Evolutionary conservation across 345 rosid genomes (phyloP), one percentile per base, ranked within the genome.

Genomic region (Geranium brycei): DNA sequence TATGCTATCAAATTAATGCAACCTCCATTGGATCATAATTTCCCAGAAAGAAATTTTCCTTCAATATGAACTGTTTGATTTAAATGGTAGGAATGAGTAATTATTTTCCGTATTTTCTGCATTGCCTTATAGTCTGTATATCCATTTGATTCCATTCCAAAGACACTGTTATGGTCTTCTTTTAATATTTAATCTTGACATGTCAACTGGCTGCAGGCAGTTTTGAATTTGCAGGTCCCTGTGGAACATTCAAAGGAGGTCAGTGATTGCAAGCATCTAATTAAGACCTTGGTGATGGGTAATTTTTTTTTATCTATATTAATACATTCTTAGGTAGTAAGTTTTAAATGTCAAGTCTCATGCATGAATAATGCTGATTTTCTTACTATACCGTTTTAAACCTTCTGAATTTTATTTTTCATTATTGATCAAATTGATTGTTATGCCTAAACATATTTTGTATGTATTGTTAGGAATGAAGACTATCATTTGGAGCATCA

Each of bases 201-300:
- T 47, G 64, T 63, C 60, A 13, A 59, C 61, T 74, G 66, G 68
- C 71, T 79, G 91, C 99, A 93, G 99, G 97, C 99, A 63, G 97
- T 93, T 80, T 69, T 93, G 66, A 88, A 93, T 74, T 68, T 90
- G 85, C 99, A 93, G 87, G 92, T 88, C 66, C 95, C 99, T 5
- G 82, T 82, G 59, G 99, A 93, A 72, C 99, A 90, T 85, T 86
- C 96, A 31, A 93, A 93, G 84, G 99, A 93, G 81, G 95, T 93
- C 68, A 88, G 81, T 84, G 99, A 93, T 69, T 90, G 95, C 71
- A 93, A 93, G 76, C 87, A 85, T 80, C 79, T 93, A 77, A 90
- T 93, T 73, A 93, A 84, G 92, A 93, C 99, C 60, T 81, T 93
- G 79, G 97, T 93, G 76, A 88, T 90, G 91, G 99, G 99, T 93